Evolutionary conservation across 768 basidiomycete genomes (phyloP).

Genomic region (Royoungia palumana): DNA sequence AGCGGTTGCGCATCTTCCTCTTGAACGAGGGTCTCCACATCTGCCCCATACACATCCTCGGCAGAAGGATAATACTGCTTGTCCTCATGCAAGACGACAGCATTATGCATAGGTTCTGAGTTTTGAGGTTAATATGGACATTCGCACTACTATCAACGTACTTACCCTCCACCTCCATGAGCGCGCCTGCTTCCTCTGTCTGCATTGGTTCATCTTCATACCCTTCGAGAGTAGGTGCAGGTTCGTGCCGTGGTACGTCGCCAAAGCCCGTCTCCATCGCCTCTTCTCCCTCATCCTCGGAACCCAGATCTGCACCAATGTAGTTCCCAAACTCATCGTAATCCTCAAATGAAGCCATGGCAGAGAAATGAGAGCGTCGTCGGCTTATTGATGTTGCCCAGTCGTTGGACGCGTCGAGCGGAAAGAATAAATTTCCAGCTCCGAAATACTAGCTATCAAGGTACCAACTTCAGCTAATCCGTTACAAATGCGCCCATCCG

Average conservation of each 20-base stretch:
- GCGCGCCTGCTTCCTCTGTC: constrained; percentile 54
- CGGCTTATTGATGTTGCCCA: constrained; percentile 3
- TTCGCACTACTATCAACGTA: constrained; percentile 3
- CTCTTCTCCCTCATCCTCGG: constrained; percentile 64
- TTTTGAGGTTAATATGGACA: constrained; percentile 7
- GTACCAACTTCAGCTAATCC: too few species aligned
- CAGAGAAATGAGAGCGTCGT: constrained; percentile 1
- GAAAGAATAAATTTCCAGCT: constrained; percentile 34
- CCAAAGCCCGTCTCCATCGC: constrained; percentile 50
- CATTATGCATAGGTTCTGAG: constrained; percentile 73
- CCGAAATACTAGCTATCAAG: constrained; percentile 15
- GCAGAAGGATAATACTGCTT: constrained; percentile 98
- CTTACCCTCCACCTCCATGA: constrained; percentile 86
- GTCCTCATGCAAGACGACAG: constrained; percentile 91
- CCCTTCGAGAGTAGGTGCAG: constrained; percentile 70
- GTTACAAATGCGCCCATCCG: constrained; percentile 1
- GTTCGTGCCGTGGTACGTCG: constrained; percentile 33
- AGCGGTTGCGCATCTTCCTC: constrained; percentile 98
- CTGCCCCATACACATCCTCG: constrained; percentile 85
- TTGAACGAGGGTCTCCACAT: constrained; percentile 94
- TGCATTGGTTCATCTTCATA: constrained; percentile 70
- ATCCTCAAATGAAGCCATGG: constrained; percentile 65
- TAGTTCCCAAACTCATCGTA: constrained; percentile 98
- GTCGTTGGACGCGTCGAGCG: constrained; percentile 20
- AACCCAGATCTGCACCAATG: constrained; percentile 92